Base-by-base conservation (phyloP, 495 filamentous ascomycete species). In the Corynascus novoguineensis region DNA sequence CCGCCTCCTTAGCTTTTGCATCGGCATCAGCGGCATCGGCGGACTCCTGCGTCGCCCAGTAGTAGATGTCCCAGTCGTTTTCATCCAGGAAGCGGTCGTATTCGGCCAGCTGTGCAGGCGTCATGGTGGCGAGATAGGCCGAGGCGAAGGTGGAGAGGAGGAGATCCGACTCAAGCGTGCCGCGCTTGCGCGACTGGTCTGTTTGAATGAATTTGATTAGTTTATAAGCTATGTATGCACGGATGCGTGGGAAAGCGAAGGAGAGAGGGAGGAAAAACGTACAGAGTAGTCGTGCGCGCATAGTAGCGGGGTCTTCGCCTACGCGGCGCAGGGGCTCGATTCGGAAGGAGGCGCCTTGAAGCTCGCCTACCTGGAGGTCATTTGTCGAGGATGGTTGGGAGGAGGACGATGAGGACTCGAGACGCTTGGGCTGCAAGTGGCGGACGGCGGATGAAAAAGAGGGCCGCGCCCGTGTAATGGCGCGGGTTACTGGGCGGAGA, bases 1-100 rank as follows among this genome's bases (percentile, higher is more conserved):
- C 35, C n/a, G n/a, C 35, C 11, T 5, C 35, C 35, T n/a, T n/a
- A 15, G 4, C 15, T n/a, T 38, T 14, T 56, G 58, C 1, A 53
- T 37, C 35, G 62, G 63, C 49, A 58, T 55, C 0, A 17, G 67
- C 27, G 17, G 67, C 79, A 0, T 75, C 67, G 1, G 82, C 75
- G 6, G 88, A 12, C 5, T 54, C 44, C 69, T 98, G 95, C n/a
- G 95, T 98, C 0, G 90, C 89, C 93, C 93, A 98, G 80, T 98
- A 98, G 78, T 98, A 98, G 57, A 98, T 97, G 69, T 98, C 93
- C 93, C 93, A 98, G 72, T 98, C 93, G 69, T 97, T 97, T 72
- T 98, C 93, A 75, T 98, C 93, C 45, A 98, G 83, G 80, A 98
- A 97, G 15, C 79, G 75, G 71, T 97, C 95, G 75, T 92, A 97